Percentiles rank a stretch among this genome's conserved stretches.
These are phyloP conservation scores for Exophiala calicioides DNA, from an alignment of 2,329 filamentous ascomycete genomes.

Conservation along the genomic window DNA sequence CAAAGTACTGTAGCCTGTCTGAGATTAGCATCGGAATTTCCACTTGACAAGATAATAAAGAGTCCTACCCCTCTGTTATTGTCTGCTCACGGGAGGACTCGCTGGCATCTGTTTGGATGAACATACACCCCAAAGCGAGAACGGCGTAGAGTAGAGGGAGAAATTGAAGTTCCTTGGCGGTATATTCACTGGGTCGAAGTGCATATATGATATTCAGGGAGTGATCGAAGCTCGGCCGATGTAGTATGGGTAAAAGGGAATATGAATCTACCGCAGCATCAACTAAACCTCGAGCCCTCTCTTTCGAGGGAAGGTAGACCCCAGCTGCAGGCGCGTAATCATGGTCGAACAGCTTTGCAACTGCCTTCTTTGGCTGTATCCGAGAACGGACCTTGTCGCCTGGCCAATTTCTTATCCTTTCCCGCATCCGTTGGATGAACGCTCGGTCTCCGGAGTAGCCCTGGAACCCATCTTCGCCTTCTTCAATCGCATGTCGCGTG, in stretches of 20 bases:
- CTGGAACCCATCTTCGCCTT: constrained; percentile 2
- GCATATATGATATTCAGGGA: constrained; percentile 4
- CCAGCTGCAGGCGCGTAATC: constrained; percentile 5
- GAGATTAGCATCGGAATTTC: not conserved
- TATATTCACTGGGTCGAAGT: not conserved
- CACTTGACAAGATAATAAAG: not conserved
- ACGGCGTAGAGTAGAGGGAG: constrained; percentile 8
- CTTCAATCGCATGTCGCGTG: constrained; percentile 6
- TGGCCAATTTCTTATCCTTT: constrained; percentile 5
- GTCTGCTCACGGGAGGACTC: constrained; percentile 1
- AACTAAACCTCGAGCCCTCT: constrained; percentile 1
- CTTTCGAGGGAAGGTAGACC: constrained; percentile 5
- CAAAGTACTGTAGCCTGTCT: constrained; percentile 6
- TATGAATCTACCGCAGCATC: constrained; percentile 9
- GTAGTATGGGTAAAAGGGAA: constrained; percentile 2
- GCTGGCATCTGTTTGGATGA: not conserved
- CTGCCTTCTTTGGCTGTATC: not conserved
- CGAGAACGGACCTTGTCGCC: constrained; percentile 1
- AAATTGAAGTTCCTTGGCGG: constrained; percentile 1
- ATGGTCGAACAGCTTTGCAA: constrained; percentile 3
- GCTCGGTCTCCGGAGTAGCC: constrained; percentile 10
- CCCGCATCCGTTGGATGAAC: constrained; percentile 9
- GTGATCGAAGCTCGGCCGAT: constrained; percentile 5
- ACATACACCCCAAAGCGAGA: constrained; percentile 9
- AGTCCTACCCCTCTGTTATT: constrained; percentile 7